These are phyloP conservation scores for Talaromyces marneffei DNA, from an alignment of 2,329 filamentous ascomycete genomes.

Conservation along the genomic window DNA sequence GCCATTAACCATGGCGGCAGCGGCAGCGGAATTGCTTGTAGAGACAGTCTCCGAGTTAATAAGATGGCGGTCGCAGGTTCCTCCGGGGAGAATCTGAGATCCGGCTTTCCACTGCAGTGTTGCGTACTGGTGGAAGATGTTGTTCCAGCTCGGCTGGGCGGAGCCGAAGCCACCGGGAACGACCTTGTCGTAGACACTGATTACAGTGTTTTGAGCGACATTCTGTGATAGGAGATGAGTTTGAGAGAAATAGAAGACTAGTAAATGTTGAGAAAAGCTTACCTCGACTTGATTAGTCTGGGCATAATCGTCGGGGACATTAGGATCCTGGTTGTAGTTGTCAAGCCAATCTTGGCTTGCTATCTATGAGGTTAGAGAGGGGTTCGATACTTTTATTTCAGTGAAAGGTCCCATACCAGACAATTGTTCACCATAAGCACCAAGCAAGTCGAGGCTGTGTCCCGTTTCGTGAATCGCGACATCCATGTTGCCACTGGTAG, in stretches of 20 bases:
- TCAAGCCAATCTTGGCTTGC: conserved; percentile 9
- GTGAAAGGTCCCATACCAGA: neutral
- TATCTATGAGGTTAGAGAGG: neutral
- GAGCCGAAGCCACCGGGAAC: conserved; percentile 6
- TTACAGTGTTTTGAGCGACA: conserved; percentile 12
- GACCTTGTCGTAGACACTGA: conserved; percentile 12
- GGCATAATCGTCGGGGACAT: conserved; percentile 10
- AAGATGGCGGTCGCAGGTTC: conserved; percentile 8
- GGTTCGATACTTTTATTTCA: neutral
- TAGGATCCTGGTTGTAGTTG: conserved; percentile 11
- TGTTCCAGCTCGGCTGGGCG: conserved; percentile 4
- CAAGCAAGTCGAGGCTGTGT: conserved; percentile 12
- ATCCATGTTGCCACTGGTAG: conserved; percentile 5
- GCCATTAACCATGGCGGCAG: neutral
- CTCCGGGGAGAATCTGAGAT: conserved; percentile 6
- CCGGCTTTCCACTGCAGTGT: conserved; percentile 8
- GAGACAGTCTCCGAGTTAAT: conserved; percentile 5
- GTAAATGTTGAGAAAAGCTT: neutral
- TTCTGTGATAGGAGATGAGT: neutral
- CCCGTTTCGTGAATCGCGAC: conserved; percentile 11
- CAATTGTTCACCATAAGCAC: conserved; percentile 10
- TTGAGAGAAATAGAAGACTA: neutral
- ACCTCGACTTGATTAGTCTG: conserved; percentile 8
- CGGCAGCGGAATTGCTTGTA: neutral
- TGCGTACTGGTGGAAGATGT: conserved; percentile 11